These are phyloP conservation scores for Coniochaeta hoffmannii DNA, from an alignment of 2,329 filamentous ascomycete genomes.

Conservation along the genomic window DNA sequence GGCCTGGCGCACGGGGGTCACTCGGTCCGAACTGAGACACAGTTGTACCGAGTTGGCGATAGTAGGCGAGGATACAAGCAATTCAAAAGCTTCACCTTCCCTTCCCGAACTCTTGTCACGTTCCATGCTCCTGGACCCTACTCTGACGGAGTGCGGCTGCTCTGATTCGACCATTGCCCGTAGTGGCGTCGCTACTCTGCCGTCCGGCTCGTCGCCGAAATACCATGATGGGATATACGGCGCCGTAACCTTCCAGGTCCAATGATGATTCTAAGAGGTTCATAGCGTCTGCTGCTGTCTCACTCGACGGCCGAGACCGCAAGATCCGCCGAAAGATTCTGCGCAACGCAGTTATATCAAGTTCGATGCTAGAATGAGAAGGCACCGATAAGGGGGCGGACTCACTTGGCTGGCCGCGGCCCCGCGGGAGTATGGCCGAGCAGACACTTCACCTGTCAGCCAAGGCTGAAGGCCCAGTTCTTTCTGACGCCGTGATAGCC, in stretches of 20 bases:
- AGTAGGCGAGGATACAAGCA: neutral
- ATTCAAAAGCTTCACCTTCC: constrained; percentile 1
- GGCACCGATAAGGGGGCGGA: neutral
- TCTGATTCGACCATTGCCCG: neutral
- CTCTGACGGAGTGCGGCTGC: neutral
- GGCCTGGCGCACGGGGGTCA: neutral
- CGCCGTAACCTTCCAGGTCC: neutral
- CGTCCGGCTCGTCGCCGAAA: neutral
- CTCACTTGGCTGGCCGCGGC: neutral
- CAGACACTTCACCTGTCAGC: neutral
- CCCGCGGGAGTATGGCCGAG: neutral
- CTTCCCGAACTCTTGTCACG: neutral
- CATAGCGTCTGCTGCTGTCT: neutral
- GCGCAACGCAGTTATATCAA: neutral
- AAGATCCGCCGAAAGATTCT: neutral
- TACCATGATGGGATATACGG: neutral
- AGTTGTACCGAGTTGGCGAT: neutral
- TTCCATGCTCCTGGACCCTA: neutral
- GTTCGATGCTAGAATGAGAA: neutral
- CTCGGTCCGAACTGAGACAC: neutral
- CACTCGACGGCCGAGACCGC: neutral
- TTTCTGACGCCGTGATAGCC: neutral
- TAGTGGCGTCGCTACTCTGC: neutral
- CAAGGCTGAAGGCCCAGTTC: neutral
- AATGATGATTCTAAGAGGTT: neutral